These are phyloP conservation scores for Aspergillus sp. DNA, from an alignment of 2,329 filamentous ascomycete species.

Conservation along the genomic window DNA sequence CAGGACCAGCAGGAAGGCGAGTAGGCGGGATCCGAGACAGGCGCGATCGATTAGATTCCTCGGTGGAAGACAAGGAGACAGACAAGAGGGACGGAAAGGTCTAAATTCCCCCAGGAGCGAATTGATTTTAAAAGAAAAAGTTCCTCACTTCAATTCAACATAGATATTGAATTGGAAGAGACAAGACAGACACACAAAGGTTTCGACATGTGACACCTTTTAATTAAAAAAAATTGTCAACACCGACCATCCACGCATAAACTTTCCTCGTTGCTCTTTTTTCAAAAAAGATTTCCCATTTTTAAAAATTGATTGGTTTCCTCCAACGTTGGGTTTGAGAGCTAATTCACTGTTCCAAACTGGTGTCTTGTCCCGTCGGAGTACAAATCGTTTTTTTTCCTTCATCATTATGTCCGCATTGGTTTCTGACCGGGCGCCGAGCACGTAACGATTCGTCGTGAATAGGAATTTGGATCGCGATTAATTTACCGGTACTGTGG, in stretches of 20 bases:
- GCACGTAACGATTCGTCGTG: constrained; percentile 32
- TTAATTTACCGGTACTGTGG: constrained; percentile 37
- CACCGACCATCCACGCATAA: constrained; percentile 30
- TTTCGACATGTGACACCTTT: constrained; percentile 30
- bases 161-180: constrained; percentile 14
- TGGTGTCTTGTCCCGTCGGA: constrained; percentile 11
- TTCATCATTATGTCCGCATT: constrained; percentile 12
- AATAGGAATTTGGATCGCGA: constrained; percentile 30
- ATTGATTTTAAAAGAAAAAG: constrained; percentile 23
- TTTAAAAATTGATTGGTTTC: constrained; percentile 2
- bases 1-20: background rate
- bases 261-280: constrained; percentile 22
- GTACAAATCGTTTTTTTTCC: constrained; percentile 17
- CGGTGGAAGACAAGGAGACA: background rate
- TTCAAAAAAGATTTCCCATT: constrained; percentile 17
- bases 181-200: constrained; percentile 17
- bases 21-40: background rate
- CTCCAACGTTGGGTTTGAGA: constrained; percentile 4
- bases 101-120: constrained; percentile 1
- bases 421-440: constrained; percentile 26
- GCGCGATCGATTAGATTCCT: background rate
- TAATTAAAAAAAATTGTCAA: constrained; percentile 29
- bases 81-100: background rate
- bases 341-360: background rate
- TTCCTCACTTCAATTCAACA: constrained; percentile 32